These are phyloP conservation scores for Thalia dealbata DNA, from an alignment of 176 grass and related monocot species.

Conservation along the genomic window DNA sequence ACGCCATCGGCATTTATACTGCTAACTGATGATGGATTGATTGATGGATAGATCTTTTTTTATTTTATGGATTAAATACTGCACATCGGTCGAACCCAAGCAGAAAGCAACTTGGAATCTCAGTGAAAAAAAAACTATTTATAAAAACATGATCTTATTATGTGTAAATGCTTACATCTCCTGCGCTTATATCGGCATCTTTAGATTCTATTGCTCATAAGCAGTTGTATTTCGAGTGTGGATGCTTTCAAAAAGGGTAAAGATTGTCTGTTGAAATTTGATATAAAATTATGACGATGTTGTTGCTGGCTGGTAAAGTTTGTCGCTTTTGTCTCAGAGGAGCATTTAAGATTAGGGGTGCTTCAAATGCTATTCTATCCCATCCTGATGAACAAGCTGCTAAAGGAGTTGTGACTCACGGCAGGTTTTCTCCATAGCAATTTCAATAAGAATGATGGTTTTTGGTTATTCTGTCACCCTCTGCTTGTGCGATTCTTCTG, in stretches of 20 bases:
- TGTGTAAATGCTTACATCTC: too few relatives aligned
- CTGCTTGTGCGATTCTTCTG: neutral
- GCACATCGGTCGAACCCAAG: too few relatives aligned
- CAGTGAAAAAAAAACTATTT: too few relatives aligned
- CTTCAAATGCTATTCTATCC: conserved; percentile 86
- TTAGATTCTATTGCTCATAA: conserved; percentile 49
- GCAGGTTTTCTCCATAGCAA: conserved; percentile 45
- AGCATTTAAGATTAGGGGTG: conserved; percentile 86
- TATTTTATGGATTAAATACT: too few relatives aligned
- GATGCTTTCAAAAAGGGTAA: conserved; percentile 96
- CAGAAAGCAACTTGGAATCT: too few relatives aligned
- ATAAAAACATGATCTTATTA: too few relatives aligned
- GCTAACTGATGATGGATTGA: too few relatives aligned
- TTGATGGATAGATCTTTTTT: too few relatives aligned
- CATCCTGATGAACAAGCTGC: conserved; percentile 54
- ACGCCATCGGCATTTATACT: conserved; percentile 30
- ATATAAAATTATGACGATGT: neutral
- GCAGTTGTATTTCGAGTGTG: conserved; percentile 83
- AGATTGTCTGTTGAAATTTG: conserved; percentile 14
- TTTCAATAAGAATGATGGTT: neutral
- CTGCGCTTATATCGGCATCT: conserved; percentile 45
- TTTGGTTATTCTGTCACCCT: neutral
- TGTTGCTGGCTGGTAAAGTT: neutral
- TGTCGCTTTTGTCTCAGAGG: conserved; percentile 29
- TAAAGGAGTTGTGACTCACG: conserved; percentile 84